Evolutionary conservation across 306 rosid species (phyloP), one percentile per base, ranked within the genome.

Genomic region (Acacia acuminata): DNA sequence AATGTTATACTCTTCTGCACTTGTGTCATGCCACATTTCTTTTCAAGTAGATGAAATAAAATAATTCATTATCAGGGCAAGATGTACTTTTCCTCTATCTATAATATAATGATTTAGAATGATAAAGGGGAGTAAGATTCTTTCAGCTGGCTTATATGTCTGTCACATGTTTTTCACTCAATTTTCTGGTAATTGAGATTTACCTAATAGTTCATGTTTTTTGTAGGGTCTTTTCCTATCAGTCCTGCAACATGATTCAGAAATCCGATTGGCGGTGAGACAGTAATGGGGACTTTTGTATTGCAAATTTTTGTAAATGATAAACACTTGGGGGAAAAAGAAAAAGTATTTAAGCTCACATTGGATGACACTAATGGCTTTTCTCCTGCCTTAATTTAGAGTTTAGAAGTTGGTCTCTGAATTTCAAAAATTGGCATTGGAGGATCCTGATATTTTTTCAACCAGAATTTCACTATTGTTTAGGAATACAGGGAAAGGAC

Each of bases 221-320:
- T 86, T 86, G 87, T 96, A 93, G 99, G 98, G 98, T 48, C 89
- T 93, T 81, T 85, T 96, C 81, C 76, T 93, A 36, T 92, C 94
- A 12, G 84, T 90, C 82, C 78, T 96, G 82, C 96, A 88, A 82
- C 98, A 92, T 86, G 98, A 92, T 82, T 75, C 92, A 24, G 97
- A 96, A 77, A 85, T 88, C 76, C 94, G 94, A 58, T 74, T 92
- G 86, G 99, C 94, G 87, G 99, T 96, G 78, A 93, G 97, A 72
- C 82, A 71, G 48, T 73, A 67, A 17, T 73, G 74, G 75, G 77
- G 72, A 77, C 63, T 51, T 71, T 40, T 61, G 25, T 55, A 47
- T 75, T 82, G 22, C 68, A 51, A 20, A 47, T 51, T 55, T 83
- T 70, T 16, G 53, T 75, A 32, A 10, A 60, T 38, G 22, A 36